Evolutionary conservation across 345 rosid genomes (phyloP), one percentile per base, ranked within the genome.

Genomic region (Eucalyptus cloeziana): DNA sequence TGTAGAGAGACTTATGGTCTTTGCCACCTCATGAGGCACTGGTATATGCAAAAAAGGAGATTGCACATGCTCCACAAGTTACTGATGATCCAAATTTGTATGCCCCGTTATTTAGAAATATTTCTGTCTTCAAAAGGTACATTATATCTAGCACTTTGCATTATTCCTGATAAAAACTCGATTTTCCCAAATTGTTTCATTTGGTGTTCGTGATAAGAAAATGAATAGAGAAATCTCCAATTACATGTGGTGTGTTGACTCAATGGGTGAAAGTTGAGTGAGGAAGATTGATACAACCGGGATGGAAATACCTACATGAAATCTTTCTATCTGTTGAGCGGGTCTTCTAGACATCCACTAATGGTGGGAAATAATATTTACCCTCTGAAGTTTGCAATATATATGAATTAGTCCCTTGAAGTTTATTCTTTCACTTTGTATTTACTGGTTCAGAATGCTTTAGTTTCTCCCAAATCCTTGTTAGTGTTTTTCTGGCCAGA

Each of bases 81-180:
- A 79, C 89, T 3, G 92, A 95, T 60, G 95, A 95, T 87, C 89
- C 95, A 19, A 93, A 95, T 89, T 91, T 97, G 40, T 90, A 91
- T 90, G 94, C 94, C 49, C 95, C 96, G 1, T 33, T 96, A 85
- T 97, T 96, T 88, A 92, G 89, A 16, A 96, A 97, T 90, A 52
- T 97, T 91, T 96, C 99, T 21, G 88, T 91, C 91, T 97, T 96
- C 93, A 93, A 90, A 92, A 94, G 98, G 99, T 96, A 94, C 30
- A 47, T 40, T 40, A 30, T 71, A 19, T 71, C 45, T 76, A 40
- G 24, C 47, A 21, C 47, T 37, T 40, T 76, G 85, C 85, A 76
- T 21, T 37, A 76, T 43, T 76, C 85, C 47, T 76, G 43, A 76
- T 5, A 22, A 76, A 76, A 76, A 76, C 47, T 40, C 7, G 8